Evolutionary conservation across 371 early-diverging fungal genomes (phyloP), one percentile per base, ranked within the genome.

Genomic region (Saksenaea oblongispora): DNA sequence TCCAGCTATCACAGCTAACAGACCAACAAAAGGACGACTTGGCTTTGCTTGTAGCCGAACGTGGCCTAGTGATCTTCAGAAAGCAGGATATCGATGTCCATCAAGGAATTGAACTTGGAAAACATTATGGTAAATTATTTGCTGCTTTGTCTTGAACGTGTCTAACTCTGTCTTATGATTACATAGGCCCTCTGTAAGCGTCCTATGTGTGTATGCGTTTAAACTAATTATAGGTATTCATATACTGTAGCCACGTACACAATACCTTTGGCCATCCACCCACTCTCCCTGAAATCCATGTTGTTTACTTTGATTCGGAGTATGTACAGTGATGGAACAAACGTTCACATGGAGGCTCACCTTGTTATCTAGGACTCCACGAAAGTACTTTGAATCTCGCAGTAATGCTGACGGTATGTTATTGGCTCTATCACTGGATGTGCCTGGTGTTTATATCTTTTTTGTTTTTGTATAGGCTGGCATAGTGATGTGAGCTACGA

Each of bases 401-500:
- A 76, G 73, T 13, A 62, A 77, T 14, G 42, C 62, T 14, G 86
- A 86, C 13, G 87, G 89, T 28, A 81, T 72, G 44, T 80, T 78
- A 5, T 61, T 54, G 80, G 81, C 84, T 66, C 79, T 9, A 71
- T 71, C 63, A 71, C 18, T 85, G 85, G n/a, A n/a, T n/a, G n/a
- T n/a, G n/a, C n/a, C n/a, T 69, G 77, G 70, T 53, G 70, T 80
- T 44, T 44, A 0, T 8, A 14, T 54, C 39, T 58, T 41, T 18
- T 0, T 36, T 27, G 31, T 58, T 15, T 35, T 27, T 34, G 2
- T 55, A 14, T 53, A 71, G 65, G 42, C 24, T 85, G 86, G 84
- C 86, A 85, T 58, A 73, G 77, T 56, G 89, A 89, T 68, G 79
- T 88, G 26, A 82, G 81, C 10, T 89, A 81, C 57, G 90, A 90